Percentiles rank a stretch among this genome's conserved stretches.
These are phyloP conservation scores for Camelina neglecta DNA, from an alignment of 345 rosid genomes.

Conservation along the genomic window DNA sequence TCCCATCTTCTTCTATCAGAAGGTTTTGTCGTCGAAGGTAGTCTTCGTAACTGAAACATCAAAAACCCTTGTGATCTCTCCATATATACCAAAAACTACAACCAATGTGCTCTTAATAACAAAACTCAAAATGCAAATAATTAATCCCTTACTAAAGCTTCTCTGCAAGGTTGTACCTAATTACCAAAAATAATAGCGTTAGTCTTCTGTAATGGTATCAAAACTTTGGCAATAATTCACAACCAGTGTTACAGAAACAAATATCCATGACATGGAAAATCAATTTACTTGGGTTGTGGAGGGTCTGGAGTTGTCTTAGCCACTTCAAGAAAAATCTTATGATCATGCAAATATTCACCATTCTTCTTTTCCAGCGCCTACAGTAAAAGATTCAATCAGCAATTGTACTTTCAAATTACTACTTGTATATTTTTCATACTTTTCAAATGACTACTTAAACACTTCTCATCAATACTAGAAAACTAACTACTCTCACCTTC, in stretches of 20 bases:
- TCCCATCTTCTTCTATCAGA: background rate
- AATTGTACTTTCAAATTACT: background rate
- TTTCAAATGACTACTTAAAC: no score
- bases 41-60: background rate
- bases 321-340: background rate
- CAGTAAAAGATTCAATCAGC: no score
- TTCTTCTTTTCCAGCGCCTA: background rate
- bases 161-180: background rate
- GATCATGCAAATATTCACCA: background rate
- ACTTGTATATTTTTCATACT: background rate
- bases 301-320: background rate
- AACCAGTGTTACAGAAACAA: background rate
- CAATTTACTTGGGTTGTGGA: background rate
- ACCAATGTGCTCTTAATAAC: background rate
- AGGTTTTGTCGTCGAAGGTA: background rate
- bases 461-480: background rate
- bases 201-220: background rate
- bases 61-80: background rate
- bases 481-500: background rate
- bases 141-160: conserved; percentile 16
- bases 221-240: background rate
- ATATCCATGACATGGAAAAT: background rate
- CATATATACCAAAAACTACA: background rate
- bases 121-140: background rate
- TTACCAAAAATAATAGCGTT: background rate